Evolutionary conservation across 1,139 yeast genomes (phyloP).

Genomic region (Blastobotrys petasosporus): DNA sequence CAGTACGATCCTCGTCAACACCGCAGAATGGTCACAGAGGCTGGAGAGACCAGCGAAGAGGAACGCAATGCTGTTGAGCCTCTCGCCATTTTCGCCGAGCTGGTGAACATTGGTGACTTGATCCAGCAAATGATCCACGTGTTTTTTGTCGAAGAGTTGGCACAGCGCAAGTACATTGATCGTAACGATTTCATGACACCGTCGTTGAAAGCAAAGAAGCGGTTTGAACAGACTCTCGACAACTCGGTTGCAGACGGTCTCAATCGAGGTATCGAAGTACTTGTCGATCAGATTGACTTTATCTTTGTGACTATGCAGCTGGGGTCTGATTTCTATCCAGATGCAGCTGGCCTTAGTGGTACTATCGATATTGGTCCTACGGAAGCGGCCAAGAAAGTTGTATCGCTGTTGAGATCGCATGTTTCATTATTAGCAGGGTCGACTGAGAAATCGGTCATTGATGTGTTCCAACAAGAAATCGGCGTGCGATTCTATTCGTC

Average conservation of each 20-base stretch:
- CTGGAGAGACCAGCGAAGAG: constrained; percentile 19
- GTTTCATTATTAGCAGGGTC: constrained; percentile 70
- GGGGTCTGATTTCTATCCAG: constrained; percentile 49
- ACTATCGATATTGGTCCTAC: constrained; percentile 53
- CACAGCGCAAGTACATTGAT: constrained; percentile 54
- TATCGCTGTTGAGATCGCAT: constrained; percentile 63
- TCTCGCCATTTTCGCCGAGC: constrained; percentile 75
- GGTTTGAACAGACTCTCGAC: constrained; percentile 75
- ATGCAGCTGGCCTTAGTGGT: constrained; percentile 7
- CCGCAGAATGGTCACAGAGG: constrained; percentile 28
- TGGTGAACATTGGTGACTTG: constrained; percentile 87
- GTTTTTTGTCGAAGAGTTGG: constrained; percentile 81
- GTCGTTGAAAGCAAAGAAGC: constrained; percentile 72
- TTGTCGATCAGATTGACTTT: constrained; percentile 68
- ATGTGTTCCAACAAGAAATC: constrained; percentile 89
- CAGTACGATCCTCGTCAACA: constrained; percentile 62
- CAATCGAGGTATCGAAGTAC: constrained; percentile 81
- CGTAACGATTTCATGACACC: constrained; percentile 76
- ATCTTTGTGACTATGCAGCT: constrained; percentile 46
- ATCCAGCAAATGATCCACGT: constrained; percentile 90
- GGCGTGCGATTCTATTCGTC: constrained; percentile 80
- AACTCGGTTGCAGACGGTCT: constrained; percentile 89
- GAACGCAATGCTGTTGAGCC: constrained; percentile 55
- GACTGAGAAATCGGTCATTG: constrained; percentile 82
- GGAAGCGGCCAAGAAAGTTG: constrained; percentile 57